phyloP scores from a whole-genome alignment of 345 rosid genomes.

The Brassica incana region DNA sequence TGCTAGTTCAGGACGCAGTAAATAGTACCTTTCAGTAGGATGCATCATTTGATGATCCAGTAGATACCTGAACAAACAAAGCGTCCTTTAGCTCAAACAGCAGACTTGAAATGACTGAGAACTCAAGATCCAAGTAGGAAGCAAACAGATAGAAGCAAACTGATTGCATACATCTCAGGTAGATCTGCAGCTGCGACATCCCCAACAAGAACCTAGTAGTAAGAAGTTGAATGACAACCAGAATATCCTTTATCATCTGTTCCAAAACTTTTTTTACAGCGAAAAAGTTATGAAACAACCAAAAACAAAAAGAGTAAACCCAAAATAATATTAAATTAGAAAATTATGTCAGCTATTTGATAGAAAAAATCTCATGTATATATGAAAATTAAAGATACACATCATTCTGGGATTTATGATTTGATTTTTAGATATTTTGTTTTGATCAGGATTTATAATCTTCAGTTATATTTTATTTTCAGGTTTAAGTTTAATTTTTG shows the following conservation, averaged over 20 bases:
- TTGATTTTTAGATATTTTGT: neutral
- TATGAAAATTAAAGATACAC: neutral
- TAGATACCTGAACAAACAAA: conserved; percentile 55
- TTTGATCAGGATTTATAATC: neutral
- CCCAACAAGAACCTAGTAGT: neutral
- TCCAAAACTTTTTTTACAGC: neutral
- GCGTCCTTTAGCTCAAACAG: conserved; percentile 19
- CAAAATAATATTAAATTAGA: no score
- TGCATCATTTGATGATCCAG: conserved; percentile 84
- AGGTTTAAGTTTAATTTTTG: neutral
- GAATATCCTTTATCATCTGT: neutral
- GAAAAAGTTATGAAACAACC: no score
- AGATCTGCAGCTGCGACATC: neutral
- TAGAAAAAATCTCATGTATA: neutral
- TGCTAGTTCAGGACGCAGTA: conserved; percentile 86
- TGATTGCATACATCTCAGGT: neutral
- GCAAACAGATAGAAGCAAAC: neutral
- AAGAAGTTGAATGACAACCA: neutral
- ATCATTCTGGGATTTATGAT: neutral
- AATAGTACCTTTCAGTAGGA: conserved; percentile 94
- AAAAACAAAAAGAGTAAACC: no score
- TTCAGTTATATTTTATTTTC: neutral
- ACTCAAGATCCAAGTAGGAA: neutral
- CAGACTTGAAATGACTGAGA: conserved; percentile 15
- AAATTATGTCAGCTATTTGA: neutral